Evolutionary conservation across 2,329 filamentous ascomycete genomes (phyloP).

Genomic region (Metarhizium anisopliae): DNA sequence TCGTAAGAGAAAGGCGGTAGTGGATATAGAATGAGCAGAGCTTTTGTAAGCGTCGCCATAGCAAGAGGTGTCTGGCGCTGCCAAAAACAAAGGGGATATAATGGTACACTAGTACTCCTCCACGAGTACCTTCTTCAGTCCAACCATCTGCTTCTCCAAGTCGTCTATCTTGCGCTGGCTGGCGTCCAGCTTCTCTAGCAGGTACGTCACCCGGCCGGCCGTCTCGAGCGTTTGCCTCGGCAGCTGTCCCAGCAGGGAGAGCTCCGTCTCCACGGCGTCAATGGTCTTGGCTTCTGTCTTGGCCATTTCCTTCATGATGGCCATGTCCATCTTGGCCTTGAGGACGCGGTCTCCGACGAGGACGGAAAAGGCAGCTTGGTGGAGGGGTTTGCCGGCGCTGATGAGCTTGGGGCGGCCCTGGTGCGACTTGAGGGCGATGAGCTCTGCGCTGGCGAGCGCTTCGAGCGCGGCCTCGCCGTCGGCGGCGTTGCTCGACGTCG

Average conservation of each 20-base stretch:
- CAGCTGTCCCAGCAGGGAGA: slow-evolving; percentile 60
- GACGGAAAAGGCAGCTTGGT: slow-evolving; percentile 70
- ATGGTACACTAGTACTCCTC: slow-evolving; percentile 29
- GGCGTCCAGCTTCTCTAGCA: slow-evolving; percentile 63
- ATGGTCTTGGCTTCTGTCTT: slow-evolving; percentile 67
- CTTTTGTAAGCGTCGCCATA: no score
- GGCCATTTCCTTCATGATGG: slow-evolving; percentile 58
- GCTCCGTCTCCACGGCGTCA: slow-evolving; percentile 69
- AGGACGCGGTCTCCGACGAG: slow-evolving; percentile 66
- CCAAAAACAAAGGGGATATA: no score
- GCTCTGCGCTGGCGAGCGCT: slow-evolving; percentile 73
- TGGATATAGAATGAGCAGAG: no score
- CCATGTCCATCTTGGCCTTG: slow-evolving; percentile 62
- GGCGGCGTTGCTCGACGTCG: slow-evolving; percentile 34
- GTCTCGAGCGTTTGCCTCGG: slow-evolving; percentile 64
- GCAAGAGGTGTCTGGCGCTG: no score
- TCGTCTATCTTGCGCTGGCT: slow-evolving; percentile 66
- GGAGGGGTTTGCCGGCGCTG: slow-evolving; percentile 76
- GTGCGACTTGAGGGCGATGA: slow-evolving; percentile 65
- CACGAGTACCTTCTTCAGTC: slow-evolving; percentile 56
- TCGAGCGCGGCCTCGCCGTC: slow-evolving; percentile 70
- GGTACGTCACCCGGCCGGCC: slow-evolving; percentile 56
- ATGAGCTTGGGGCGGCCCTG: slow-evolving; percentile 73
- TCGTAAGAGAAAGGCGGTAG: no score
- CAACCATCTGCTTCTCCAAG: slow-evolving; percentile 64